Conservation (phyloP, 495 filamentous ascomycete species). For the Chaetomium cochliodes region DNA sequence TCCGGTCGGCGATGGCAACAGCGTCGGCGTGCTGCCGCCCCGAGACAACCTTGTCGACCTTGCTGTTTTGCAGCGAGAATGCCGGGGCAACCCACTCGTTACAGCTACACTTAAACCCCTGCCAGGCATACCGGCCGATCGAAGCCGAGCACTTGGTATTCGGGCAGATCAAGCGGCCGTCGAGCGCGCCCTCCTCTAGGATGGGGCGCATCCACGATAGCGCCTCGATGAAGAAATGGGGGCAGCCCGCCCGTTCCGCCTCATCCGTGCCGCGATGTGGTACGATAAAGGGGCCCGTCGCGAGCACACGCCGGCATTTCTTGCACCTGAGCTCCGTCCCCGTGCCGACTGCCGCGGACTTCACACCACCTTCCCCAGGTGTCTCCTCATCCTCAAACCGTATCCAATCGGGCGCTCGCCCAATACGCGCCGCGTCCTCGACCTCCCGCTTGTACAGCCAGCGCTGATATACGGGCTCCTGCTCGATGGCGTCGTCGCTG, state of each 20-base stretch:
- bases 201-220: constrained; percentile 89
- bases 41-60: constrained; percentile 68
- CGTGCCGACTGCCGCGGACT: constrained; percentile 5
- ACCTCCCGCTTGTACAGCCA: constrained; percentile 85
- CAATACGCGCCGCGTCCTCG: constrained; percentile 65
- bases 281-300: constrained; percentile 43
- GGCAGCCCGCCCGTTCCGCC: constrained; percentile 51
- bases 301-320: constrained; percentile 59
- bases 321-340: constrained; percentile 58
- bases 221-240: constrained; percentile 85
- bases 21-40: constrained; percentile 18
- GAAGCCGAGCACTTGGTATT: constrained; percentile 70
- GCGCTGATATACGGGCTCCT: constrained; percentile 72
- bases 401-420: constrained; percentile 63
- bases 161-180: constrained; percentile 81
- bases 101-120: constrained; percentile 91
- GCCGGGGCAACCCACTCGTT: constrained; percentile 88
- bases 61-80: constrained; percentile 75
- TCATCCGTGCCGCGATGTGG: constrained; percentile 36
- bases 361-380: constrained; percentile 21
- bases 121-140: constrained; percentile 92
- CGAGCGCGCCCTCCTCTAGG: constrained; percentile 71
- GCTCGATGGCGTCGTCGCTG: constrained; percentile 51
- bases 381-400: constrained; percentile 77
- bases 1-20: constrained; percentile 22